Conservation (phyloP, 495 filamentous ascomycete species). For the Aspergillus carlsbadensis region DNA sequence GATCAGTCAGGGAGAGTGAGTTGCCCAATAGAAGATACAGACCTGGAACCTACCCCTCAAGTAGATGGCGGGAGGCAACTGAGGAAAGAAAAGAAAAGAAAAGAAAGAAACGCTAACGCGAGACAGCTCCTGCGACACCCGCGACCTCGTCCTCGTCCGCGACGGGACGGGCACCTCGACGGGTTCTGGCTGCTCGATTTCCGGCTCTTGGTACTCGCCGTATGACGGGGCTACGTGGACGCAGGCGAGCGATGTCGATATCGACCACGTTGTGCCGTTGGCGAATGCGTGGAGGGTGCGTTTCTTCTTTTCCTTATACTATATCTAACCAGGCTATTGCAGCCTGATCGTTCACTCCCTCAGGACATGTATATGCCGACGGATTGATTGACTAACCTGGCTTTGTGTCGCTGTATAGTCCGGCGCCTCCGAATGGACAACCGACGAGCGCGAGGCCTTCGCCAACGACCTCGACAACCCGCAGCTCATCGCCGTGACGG, state of each 20-base stretch:
- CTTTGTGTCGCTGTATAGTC: too few relatives aligned
- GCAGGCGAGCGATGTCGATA: slow-evolving; percentile 62
- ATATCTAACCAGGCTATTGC: too few relatives aligned
- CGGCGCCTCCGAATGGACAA: slow-evolving; percentile 55
- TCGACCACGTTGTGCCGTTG: slow-evolving; percentile 75
- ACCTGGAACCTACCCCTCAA: too few relatives aligned
- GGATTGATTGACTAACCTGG: too few relatives aligned
- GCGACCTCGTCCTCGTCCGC: slow-evolving; percentile 66
- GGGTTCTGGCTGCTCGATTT: slow-evolving; percentile 51
- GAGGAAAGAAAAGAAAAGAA: too few relatives aligned
- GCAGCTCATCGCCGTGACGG: slow-evolving; percentile 72
- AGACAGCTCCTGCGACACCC: slow-evolving; percentile 58
- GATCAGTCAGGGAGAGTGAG: slow-evolving; percentile 50
- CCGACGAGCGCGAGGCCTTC: slow-evolving; percentile 58
- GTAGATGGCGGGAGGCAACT: too few relatives aligned
- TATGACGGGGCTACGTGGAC: slow-evolving; percentile 74
- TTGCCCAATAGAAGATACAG: too few relatives aligned
- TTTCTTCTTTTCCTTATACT: too few relatives aligned
- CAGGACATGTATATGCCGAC: too few relatives aligned
- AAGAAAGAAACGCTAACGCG: too few relatives aligned
- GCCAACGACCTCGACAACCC: slow-evolving; percentile 72
- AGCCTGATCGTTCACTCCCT: too few relatives aligned
- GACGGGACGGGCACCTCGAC: slow-evolving; percentile 59
- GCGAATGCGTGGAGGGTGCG: slow-evolving; percentile 70
- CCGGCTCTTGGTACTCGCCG: slow-evolving; percentile 59